A percentile compares a stretch with the other conserved stretches of the same genome.
Conservation (phyloP, 208 protist species). For the Trypanosoma conorhini region DNA sequence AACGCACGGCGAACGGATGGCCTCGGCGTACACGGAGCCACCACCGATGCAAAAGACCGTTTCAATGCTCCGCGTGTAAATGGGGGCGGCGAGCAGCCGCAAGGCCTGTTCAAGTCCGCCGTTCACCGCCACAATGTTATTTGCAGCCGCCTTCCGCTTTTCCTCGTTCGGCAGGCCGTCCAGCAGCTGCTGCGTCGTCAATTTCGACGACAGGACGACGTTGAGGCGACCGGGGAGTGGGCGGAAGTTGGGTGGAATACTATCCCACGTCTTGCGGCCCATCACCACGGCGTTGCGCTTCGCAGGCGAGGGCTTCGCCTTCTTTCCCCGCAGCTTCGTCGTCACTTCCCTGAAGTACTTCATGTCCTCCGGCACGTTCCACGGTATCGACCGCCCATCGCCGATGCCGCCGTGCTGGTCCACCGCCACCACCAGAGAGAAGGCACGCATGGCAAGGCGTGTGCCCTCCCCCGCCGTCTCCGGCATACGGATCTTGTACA, state of each 20-base stretch:
- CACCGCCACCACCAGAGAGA: slow-evolving; percentile 75
- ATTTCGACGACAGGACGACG: slow-evolving; percentile 83
- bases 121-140: slow-evolving; percentile 52
- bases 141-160: slow-evolving; percentile 43
- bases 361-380: slow-evolving; percentile 89
- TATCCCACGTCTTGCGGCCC: slow-evolving; percentile 97
- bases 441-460: slow-evolving; percentile 56
- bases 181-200: slow-evolving; percentile 50
- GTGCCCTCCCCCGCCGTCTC: slow-evolving; percentile 44
- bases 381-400: slow-evolving; percentile 78
- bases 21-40: slow-evolving; percentile 82
- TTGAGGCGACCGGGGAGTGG: slow-evolving; percentile 93
- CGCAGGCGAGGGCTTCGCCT: slow-evolving; percentile 27
- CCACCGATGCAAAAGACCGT: slow-evolving; percentile 95
- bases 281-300: slow-evolving; percentile 96
- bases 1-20: slow-evolving; percentile 60
- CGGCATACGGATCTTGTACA: slow-evolving; percentile 78
- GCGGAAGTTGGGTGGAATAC: slow-evolving; percentile 88
- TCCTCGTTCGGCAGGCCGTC: slow-evolving; percentile 35
- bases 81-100: slow-evolving; percentile 48
- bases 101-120: slow-evolving; percentile 64
- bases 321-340: slow-evolving; percentile 70
- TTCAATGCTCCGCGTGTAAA: slow-evolving; percentile 63
- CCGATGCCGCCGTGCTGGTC: slow-evolving; percentile 81
- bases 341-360: slow-evolving; percentile 85